Conservation (phyloP, 164 flowering plant species). For the Umbilicus rupestris region DNA sequence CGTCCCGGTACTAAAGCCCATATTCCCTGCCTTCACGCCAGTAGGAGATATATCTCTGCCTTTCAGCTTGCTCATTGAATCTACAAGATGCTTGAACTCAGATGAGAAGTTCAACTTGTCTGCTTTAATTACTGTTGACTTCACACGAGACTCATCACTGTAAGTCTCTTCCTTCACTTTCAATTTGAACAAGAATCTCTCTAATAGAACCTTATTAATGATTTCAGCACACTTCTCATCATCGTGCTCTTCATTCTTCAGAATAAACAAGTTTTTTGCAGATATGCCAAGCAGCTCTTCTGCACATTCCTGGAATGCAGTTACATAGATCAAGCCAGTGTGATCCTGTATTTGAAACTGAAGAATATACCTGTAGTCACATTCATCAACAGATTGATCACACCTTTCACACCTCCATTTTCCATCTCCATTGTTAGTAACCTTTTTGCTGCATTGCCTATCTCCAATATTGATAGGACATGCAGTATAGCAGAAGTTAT, state of each 20-base stretch:
- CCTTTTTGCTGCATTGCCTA: conserved; percentile 85
- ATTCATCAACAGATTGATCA: conserved; percentile 56
- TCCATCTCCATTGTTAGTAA: conserved; percentile 88
- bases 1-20: conserved; percentile 18
- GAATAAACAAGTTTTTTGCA: conserved; percentile 59
- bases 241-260: conserved; percentile 69
- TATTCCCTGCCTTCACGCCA: conserved; percentile 19
- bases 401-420: conserved; percentile 89
- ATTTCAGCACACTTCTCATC: conserved; percentile 57
- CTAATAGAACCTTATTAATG: conserved; percentile 46
- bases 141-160: conserved; percentile 88
- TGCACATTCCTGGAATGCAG: conserved; percentile 93
- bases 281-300: conserved; percentile 76
- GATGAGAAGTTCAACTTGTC: conserved; percentile 53
- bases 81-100: conserved; percentile 55
- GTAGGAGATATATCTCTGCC: conserved; percentile 23
- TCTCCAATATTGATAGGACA: conserved; percentile 83
- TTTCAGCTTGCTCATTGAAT: conserved; percentile 38
- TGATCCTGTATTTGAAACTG: conserved; percentile 89
- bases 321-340: conserved; percentile 82
- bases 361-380: conserved; percentile 84
- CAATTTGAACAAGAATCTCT: conserved; percentile 55
- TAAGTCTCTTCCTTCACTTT: conserved; percentile 88
- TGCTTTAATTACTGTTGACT: conserved; percentile 65
- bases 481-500: conserved; percentile 85